phyloP scores from a whole-genome alignment of 2,329 filamentous ascomycete genomes.

The Periconia digitata region DNA sequence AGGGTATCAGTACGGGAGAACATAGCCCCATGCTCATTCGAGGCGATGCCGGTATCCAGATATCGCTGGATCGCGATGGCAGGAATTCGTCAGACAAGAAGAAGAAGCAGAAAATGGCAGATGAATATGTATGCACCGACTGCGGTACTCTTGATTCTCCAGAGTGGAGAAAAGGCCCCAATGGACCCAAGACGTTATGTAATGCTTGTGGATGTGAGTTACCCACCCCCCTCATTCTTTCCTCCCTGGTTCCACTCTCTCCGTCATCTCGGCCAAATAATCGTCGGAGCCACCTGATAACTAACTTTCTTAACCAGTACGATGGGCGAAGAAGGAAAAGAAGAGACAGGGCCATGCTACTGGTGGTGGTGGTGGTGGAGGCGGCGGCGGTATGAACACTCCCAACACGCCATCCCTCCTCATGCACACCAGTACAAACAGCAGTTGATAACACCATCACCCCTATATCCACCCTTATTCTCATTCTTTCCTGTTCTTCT shows the following conservation, averaged over 20 bases:
- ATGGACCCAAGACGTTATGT: conserved; percentile 89
- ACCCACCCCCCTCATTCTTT: not conserved
- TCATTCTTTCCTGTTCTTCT: no score
- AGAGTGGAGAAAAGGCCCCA: conserved; percentile 94
- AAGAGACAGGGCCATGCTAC: conserved; percentile 51
- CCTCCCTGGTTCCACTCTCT: not conserved
- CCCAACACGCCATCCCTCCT: conserved; percentile 24
- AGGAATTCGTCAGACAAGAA: conserved; percentile 72
- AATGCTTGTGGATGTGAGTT: conserved; percentile 85
- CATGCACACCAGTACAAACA: conserved; percentile 35
- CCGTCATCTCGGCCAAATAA: not conserved
- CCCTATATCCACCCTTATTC: no score
- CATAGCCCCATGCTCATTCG: conserved; percentile 78
- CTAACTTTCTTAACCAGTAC: conserved; percentile 44
- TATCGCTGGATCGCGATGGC: conserved; percentile 75
- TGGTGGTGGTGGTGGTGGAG: conserved; percentile 2
- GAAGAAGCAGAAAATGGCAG: conserved; percentile 76
- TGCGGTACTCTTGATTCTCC: conserved; percentile 93
- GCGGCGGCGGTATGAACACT: conserved; percentile 6
- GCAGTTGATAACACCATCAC: conserved; percentile 35
- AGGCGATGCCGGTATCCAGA: conserved; percentile 84
- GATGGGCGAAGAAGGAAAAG: conserved; percentile 74
- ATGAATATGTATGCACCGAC: conserved; percentile 95
- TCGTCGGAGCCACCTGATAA: no score
- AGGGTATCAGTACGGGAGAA: conserved; percentile 84